These are phyloP conservation scores for Striga hermonthica DNA, from an alignment of 305 asterid species.

Conservation along the genomic window DNA sequence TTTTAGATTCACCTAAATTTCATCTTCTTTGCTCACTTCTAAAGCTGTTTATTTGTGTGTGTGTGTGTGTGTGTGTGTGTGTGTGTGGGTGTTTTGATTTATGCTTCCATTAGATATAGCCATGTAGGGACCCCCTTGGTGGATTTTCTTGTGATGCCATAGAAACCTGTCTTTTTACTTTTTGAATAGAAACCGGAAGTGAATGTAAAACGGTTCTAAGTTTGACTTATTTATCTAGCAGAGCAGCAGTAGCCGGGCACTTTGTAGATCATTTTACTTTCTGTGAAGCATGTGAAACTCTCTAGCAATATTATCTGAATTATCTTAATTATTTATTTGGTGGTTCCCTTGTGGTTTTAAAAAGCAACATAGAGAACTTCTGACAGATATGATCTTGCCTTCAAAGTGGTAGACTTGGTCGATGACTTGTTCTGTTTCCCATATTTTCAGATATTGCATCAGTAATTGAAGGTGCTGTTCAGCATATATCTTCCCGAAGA, in stretches of 20 bases:
- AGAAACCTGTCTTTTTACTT: neutral
- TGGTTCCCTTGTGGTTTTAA: constrained; percentile 11
- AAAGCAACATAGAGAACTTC: constrained; percentile 15
- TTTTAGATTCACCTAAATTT: constrained; percentile 3
- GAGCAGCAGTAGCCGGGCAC: too few relatives aligned
- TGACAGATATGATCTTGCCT: constrained; percentile 12
- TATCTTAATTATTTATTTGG: constrained; percentile 4
- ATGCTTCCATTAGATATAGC: neutral
- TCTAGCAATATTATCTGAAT: constrained; percentile 8
- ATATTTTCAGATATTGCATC: constrained; percentile 80
- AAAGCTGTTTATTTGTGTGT: too few relatives aligned
- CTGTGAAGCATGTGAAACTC: neutral
- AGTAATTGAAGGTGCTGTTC: constrained; percentile 97
- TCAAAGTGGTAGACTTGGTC: constrained; percentile 9
- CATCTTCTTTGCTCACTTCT: neutral
- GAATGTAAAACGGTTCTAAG: too few relatives aligned
- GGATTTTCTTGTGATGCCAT: neutral
- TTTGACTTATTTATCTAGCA: too few relatives aligned
- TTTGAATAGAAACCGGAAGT: too few relatives aligned
- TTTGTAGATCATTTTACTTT: too few relatives aligned
- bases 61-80: too few relatives aligned
- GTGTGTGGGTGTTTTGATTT: too few relatives aligned
- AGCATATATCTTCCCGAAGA: constrained; percentile 93
- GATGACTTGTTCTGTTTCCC: constrained; percentile 10
- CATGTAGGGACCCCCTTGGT: neutral